A percentile compares a stretch with the other conserved stretches of the same genome.
Conservation (phyloP, 495 filamentous ascomycete genomes). For the Articulospora tetracladia region DNA sequence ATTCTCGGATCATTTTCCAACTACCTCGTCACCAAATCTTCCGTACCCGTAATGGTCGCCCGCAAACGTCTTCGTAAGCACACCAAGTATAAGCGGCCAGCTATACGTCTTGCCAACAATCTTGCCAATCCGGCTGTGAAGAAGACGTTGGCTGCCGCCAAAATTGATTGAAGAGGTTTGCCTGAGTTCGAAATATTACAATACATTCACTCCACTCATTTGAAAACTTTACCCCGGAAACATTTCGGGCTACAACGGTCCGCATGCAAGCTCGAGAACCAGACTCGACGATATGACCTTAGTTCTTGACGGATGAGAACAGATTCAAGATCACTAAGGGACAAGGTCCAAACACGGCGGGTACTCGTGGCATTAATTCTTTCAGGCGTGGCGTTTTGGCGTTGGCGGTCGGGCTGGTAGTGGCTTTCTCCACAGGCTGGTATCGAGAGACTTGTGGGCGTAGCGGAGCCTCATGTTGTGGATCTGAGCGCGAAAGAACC, state of each 20-base stretch:
- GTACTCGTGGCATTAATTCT: not conserved
- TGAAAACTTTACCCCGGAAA: not conserved
- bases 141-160: slow-evolving; percentile 55
- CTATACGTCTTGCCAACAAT: slow-evolving; percentile 67
- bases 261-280: no score
- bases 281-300: no score
- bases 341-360: not conserved
- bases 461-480: no score
- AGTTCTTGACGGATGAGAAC: no score
- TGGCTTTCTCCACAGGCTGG: not conserved
- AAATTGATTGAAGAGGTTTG: slow-evolving; percentile 50
- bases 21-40: slow-evolving; percentile 92
- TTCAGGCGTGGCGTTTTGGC: not conserved
- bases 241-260: not conserved
- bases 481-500: no score
- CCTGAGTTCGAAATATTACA: not conserved
- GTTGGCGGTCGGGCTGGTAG: not conserved
- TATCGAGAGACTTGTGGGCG: no score
- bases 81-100: slow-evolving; percentile 59
- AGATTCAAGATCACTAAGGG: no score
- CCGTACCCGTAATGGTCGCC: slow-evolving; percentile 93
- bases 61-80: slow-evolving; percentile 75
- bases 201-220: not conserved
- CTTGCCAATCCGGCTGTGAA: slow-evolving; percentile 57
- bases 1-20: slow-evolving; percentile 95